These are phyloP conservation scores for Aspergillus heteromorphus DNA, from an alignment of 495 filamentous ascomycete genomes.

Conservation along the genomic window DNA sequence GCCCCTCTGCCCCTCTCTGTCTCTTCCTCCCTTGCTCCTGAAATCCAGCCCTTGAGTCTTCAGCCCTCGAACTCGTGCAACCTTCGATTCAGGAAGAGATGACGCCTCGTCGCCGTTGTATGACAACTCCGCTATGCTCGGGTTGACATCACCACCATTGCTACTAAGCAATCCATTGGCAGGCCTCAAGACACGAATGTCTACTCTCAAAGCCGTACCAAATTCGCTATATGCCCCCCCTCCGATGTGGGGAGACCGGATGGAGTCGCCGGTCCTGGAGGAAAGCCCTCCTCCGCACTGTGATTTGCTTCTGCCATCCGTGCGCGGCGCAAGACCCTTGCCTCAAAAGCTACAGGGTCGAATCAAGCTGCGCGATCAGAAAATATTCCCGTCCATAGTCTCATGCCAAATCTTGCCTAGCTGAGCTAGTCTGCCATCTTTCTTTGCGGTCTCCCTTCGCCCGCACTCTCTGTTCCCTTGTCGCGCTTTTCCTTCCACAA, in stretches of 20 bases:
- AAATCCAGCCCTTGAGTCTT: not conserved
- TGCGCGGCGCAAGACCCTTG: not conserved
- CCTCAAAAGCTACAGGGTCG: not conserved
- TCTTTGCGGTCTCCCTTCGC: constrained; percentile 2
- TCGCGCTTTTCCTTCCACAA: not conserved
- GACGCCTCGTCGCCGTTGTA: too few relatives aligned
- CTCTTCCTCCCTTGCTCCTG: not conserved
- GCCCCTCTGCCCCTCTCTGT: not conserved
- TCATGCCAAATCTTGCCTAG: constrained; percentile 1
- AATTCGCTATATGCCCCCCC: not conserved
- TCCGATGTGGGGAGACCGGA: constrained; percentile 2
- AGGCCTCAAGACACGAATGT: not conserved
- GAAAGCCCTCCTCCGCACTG: not conserved
- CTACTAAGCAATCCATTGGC: not conserved
- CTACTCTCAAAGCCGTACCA: not conserved
- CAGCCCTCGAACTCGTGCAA: too few relatives aligned
- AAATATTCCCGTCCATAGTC: not conserved
- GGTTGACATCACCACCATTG: too few relatives aligned
- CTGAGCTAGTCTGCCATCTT: not conserved
- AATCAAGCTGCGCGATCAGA: not conserved
- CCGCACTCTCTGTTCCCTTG: not conserved
- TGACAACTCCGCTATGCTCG: too few relatives aligned
- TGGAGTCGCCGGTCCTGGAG: constrained; percentile 3
- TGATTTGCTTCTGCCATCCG: constrained; percentile 3
- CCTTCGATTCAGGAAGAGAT: too few relatives aligned